phyloP scores from a whole-genome alignment of 2,329 filamentous ascomycete genomes.

The Diaporthe sp. region DNA sequence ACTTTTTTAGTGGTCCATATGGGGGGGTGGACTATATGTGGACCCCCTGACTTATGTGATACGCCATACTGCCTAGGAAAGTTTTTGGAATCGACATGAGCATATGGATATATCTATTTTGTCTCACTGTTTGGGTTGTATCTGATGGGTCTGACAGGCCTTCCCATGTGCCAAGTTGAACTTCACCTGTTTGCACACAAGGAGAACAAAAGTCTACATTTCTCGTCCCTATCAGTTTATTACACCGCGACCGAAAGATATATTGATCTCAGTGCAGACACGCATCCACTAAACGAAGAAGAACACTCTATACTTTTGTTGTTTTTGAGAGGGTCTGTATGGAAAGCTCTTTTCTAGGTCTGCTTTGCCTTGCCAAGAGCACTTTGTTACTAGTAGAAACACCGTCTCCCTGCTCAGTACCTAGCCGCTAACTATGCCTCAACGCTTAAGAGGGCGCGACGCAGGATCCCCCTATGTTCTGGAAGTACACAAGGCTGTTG shows the following conservation, averaged over 20 bases:
- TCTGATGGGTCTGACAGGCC: neutral
- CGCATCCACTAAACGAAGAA: neutral
- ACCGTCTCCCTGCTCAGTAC: neutral
- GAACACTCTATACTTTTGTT: neutral
- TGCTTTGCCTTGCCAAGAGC: neutral
- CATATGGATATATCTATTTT: neutral
- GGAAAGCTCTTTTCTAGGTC: neutral
- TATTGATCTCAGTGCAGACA: neutral
- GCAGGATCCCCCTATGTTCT: constrained; percentile 45
- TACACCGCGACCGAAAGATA: neutral
- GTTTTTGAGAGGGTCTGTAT: neutral
- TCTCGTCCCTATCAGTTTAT: neutral
- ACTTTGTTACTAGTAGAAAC: neutral
- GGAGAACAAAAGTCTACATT: neutral
- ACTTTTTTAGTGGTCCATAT: too few relatives aligned
- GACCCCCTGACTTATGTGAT: too few relatives aligned
- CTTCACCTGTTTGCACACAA: neutral
- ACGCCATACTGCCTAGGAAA: neutral
- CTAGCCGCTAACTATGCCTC: neutral
- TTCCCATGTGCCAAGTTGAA: neutral
- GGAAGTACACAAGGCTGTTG: constrained; percentile 49
- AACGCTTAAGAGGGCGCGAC: neutral
- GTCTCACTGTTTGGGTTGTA: neutral
- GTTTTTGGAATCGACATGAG: neutral
- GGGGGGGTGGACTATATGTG: too few relatives aligned